Conservation (phyloP, 305 asterid species). For the Galium porrigens region DNA sequence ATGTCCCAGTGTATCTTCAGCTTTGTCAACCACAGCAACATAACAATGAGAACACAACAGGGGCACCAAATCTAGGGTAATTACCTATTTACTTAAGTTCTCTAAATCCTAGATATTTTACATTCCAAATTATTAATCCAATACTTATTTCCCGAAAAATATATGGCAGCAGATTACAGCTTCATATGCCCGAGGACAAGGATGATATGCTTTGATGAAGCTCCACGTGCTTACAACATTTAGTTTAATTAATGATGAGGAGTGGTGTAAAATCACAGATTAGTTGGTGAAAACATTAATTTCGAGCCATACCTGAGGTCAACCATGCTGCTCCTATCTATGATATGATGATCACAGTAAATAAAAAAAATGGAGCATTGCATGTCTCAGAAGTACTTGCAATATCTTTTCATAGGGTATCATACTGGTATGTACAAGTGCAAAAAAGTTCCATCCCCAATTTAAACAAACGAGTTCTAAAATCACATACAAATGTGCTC, state of each 20-base stretch:
- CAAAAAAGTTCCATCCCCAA: background rate
- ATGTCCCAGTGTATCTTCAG: slow-evolving; percentile 48
- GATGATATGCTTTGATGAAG: slow-evolving; percentile 5
- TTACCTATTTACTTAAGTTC: slow-evolving; percentile 12
- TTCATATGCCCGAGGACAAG: slow-evolving; percentile 22
- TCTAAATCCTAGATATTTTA: background rate
- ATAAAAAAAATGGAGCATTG: slow-evolving; percentile 4
- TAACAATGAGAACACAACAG: slow-evolving; percentile 24
- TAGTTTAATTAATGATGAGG: background rate
- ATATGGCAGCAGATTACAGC: slow-evolving; percentile 36
- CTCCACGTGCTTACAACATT: slow-evolving; percentile 4
- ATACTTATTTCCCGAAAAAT: slow-evolving; percentile 15
- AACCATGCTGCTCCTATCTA: slow-evolving; percentile 2
- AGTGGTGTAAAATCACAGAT: slow-evolving; percentile 8
- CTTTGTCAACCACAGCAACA: slow-evolving; percentile 64
- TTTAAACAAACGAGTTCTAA: background rate
- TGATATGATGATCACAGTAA: slow-evolving; percentile 10
- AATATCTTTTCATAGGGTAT: background rate
- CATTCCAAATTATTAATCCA: slow-evolving; percentile 9
- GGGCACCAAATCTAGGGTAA: slow-evolving; percentile 39
- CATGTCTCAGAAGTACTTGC: slow-evolving; percentile 2
- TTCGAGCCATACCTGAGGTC: slow-evolving; percentile 13
- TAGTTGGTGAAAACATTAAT: background rate
- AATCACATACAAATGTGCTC: background rate
- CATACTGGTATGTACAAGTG: background rate